Percentiles rank a stretch among this genome's conserved stretches.
Evolutionary conservation across 352 stramenopile species (phyloP).

Genomic region (Chrysophaeum taylorii): DNA sequence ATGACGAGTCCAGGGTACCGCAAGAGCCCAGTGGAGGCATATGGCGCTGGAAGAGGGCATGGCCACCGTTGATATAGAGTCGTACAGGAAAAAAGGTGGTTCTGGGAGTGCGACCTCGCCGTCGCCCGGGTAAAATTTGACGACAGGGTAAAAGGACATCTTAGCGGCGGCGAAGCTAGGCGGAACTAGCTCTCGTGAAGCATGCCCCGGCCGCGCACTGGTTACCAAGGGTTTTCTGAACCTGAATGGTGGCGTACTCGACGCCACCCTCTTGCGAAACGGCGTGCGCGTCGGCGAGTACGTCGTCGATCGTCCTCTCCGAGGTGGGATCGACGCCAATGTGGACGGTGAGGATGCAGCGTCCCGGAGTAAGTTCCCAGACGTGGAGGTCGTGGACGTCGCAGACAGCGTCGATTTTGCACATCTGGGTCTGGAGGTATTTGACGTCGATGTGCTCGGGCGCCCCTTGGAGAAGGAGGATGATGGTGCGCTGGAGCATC

Average conservation of each 20-base stretch:
- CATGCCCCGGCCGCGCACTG: too few relatives aligned
- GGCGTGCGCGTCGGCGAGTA: constrained; percentile 34
- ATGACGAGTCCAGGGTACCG: too few relatives aligned
- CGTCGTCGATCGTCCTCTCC: constrained; percentile 35
- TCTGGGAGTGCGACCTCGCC: too few relatives aligned
- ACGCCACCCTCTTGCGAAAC: constrained; percentile 46
- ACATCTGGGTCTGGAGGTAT: constrained; percentile 66
- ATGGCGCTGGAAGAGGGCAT: too few relatives aligned
- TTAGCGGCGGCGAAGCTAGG: too few relatives aligned
- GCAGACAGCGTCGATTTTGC: constrained; percentile 57
- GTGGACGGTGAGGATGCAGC: constrained; percentile 80
- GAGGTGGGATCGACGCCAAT: constrained; percentile 40
- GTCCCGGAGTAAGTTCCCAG: constrained; percentile 84
- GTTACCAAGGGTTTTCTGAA: too few relatives aligned
- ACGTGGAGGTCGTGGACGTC: constrained; percentile 95
- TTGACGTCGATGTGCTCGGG: constrained; percentile 72
- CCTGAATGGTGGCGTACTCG: constrained; percentile 58
- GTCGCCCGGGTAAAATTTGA: too few relatives aligned
- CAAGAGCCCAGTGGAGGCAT: too few relatives aligned
- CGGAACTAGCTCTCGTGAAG: too few relatives aligned
- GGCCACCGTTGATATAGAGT: too few relatives aligned
- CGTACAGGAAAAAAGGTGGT: too few relatives aligned
- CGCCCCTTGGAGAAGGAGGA: constrained; percentile 89
- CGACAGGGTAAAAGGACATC: too few relatives aligned
- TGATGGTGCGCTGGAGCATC: constrained; percentile 74